A percentile compares a stretch with the other conserved stretches of the same genome.
Evolutionary conservation across 169 alveolate genomes (phyloP).

Genomic region (Babesia sp.): DNA sequence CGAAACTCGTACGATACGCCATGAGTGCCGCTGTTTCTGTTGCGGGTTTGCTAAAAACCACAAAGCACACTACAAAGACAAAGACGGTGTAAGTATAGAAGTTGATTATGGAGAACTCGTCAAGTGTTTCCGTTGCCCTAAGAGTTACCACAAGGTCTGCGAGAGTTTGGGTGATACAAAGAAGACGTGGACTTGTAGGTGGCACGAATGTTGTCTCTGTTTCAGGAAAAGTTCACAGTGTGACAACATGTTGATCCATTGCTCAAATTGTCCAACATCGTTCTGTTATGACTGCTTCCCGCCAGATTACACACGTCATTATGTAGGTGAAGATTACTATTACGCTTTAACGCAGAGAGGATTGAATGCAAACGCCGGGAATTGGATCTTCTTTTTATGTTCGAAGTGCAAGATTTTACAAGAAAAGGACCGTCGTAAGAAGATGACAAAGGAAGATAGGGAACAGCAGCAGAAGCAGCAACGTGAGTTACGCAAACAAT

Average conservation of each 20-base stretch:
- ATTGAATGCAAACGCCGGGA: constrained; percentile 82
- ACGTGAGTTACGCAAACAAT: constrained; percentile 78
- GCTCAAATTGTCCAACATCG: constrained; percentile 89
- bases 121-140: constrained; percentile 88
- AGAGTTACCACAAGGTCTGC: constrained; percentile 85
- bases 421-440: constrained; percentile 85
- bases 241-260: constrained; percentile 88
- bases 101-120: constrained; percentile 82
- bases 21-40: constrained; percentile 85
- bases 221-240: constrained; percentile 87
- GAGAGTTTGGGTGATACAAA: constrained; percentile 74
- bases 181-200: constrained; percentile 87
- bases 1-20: constrained; percentile 80
- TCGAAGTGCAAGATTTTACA: constrained; percentile 88
- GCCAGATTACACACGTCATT: constrained; percentile 83
- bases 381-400: constrained; percentile 86
- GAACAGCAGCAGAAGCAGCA: constrained; percentile 81
- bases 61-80: constrained; percentile 68
- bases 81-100: constrained; percentile 74
- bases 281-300: constrained; percentile 92
- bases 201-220: constrained; percentile 91
- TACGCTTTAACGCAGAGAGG: constrained; percentile 85
- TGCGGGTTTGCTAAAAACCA: constrained; percentile 84
- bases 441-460: constrained; percentile 81
- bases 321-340: constrained; percentile 86